phyloP scores from a whole-genome alignment of 225 moss, liverwort and hornwort species.

The Polytrichum formosum region DNA sequence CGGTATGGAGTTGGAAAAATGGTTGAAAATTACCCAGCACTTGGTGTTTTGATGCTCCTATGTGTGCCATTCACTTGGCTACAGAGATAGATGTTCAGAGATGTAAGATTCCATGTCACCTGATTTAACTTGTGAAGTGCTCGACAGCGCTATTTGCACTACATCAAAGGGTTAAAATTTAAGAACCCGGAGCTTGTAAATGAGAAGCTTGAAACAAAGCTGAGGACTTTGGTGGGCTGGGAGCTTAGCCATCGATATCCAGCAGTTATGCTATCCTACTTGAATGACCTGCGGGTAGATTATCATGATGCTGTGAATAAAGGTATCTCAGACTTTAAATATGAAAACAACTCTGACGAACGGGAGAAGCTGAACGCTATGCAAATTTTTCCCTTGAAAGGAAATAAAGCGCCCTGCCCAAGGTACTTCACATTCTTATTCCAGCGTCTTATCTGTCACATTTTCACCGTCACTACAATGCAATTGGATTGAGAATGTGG shows the following conservation, averaged over 20 bases:
- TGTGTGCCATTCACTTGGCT: not conserved
- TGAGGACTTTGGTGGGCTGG: slow-evolving; percentile 49
- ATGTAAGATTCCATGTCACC: not conserved
- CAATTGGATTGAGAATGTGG: too few relatives aligned
- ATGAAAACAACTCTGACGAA: slow-evolving; percentile 38
- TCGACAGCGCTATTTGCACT: slow-evolving; percentile 61
- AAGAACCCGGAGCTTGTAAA: slow-evolving; percentile 56
- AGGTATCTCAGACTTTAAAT: slow-evolving; percentile 63
- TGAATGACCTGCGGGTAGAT: slow-evolving; percentile 53
- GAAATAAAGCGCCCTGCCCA: slow-evolving; percentile 37
- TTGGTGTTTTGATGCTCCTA: not conserved
- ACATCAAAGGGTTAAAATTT: slow-evolving; percentile 68
- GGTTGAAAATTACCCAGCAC: not conserved
- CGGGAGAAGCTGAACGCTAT: slow-evolving; percentile 48
- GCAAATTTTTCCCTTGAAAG: slow-evolving; percentile 67
- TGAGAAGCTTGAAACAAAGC: slow-evolving; percentile 39
- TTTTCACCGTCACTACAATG: too few relatives aligned
- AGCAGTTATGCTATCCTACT: slow-evolving; percentile 24
- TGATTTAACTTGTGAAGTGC: not conserved
- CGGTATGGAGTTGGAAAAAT: not conserved
- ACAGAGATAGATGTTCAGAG: not conserved
- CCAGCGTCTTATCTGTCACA: accelerated
- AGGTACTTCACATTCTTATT: slow-evolving; percentile 15
- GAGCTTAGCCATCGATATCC: slow-evolving; percentile 49
- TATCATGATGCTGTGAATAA: slow-evolving; percentile 67